Conservation (phyloP, 768 basidiomycete species). For the Epithele typhae region DNA sequence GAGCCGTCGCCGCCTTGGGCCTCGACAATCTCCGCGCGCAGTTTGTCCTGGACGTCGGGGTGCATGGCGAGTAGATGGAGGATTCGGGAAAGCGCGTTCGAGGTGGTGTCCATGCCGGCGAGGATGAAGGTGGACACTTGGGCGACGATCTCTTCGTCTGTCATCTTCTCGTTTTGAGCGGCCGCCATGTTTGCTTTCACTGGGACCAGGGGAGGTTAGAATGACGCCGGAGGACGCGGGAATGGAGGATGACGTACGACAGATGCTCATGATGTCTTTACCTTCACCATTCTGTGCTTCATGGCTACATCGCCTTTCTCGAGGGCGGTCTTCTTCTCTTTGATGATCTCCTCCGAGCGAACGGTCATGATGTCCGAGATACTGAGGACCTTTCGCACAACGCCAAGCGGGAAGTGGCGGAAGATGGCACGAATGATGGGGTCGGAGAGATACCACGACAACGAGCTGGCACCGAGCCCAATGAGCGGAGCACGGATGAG, state of each 20-base stretch:
- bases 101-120: too few relatives aligned
- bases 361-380: slow-evolving; percentile 32
- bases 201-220: slow-evolving; percentile 8
- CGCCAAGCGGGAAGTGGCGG: slow-evolving; percentile 28
- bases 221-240: too few relatives aligned
- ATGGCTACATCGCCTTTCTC: slow-evolving; percentile 21
- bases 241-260: slow-evolving; percentile 29
- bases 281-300: slow-evolving; percentile 16
- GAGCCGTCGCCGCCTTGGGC: too few relatives aligned
- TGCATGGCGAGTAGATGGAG: too few relatives aligned
- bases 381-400: slow-evolving; percentile 28
- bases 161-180: slow-evolving; percentile 4
- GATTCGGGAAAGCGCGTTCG: too few relatives aligned
- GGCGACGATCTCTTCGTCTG: slow-evolving; percentile 30
- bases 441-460: background rate
- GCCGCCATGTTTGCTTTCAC: slow-evolving; percentile 36
- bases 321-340: slow-evolving; percentile 34
- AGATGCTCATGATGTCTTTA: slow-evolving; percentile 42
- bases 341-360: slow-evolving; percentile 29
- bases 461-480: too few relatives aligned
- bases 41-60: too few relatives aligned
- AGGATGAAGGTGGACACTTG: too few relatives aligned
- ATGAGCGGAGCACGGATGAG: too few relatives aligned
- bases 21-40: too few relatives aligned
- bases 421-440: slow-evolving; percentile 12